phyloP scores from a whole-genome alignment of 1,284 basidiomycete genomes.

The Ceratobasidium sp. region DNA sequence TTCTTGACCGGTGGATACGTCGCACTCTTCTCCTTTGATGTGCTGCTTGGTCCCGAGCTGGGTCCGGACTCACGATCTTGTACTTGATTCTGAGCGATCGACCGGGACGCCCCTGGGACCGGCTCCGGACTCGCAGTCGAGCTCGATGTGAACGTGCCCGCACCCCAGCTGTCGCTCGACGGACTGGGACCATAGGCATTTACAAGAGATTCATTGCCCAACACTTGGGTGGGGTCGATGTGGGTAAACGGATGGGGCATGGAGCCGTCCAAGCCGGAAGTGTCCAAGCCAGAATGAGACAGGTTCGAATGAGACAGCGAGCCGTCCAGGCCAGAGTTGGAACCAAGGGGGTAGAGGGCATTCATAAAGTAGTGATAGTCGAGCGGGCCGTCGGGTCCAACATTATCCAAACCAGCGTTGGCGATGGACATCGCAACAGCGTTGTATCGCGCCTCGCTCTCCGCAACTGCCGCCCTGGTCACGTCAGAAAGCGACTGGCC shows the following conservation, averaged over 20 bases:
- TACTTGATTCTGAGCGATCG: not conserved
- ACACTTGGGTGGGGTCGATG: slow-evolving; percentile 87
- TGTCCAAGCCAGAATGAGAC: not conserved
- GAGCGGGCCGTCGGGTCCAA: slow-evolving; percentile 32
- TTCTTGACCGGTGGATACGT: slow-evolving; percentile 16
- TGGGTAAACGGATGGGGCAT: slow-evolving; percentile 75
- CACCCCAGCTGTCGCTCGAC: slow-evolving; percentile 79
- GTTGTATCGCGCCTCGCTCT: slow-evolving; percentile 55
- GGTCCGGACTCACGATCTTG: slow-evolving; percentile 16
- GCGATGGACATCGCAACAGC: slow-evolving; percentile 58
- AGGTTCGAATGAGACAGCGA: slow-evolving; percentile 8
- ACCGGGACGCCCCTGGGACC: slow-evolving; percentile 70
- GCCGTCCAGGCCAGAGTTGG: slow-evolving; percentile 11
- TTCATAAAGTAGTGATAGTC: slow-evolving; percentile 37
- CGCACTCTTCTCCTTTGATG: slow-evolving; percentile 2
- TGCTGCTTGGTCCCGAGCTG: slow-evolving; percentile 16
- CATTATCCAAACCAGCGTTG: slow-evolving; percentile 42
- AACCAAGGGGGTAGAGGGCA: slow-evolving; percentile 15
- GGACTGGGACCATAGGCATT: slow-evolving; percentile 64
- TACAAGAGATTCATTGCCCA: slow-evolving; percentile 64
- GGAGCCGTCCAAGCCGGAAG: slow-evolving; percentile 45
- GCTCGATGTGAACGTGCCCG: slow-evolving; percentile 59
- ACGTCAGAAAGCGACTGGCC: slow-evolving; percentile 44
- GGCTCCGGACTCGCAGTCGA: slow-evolving; percentile 81
- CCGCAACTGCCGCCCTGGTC: slow-evolving; percentile 18